Base-by-base conservation (phyloP, 2,329 filamentous ascomycete genomes). In the Tricladium varicosporioides region DNA sequence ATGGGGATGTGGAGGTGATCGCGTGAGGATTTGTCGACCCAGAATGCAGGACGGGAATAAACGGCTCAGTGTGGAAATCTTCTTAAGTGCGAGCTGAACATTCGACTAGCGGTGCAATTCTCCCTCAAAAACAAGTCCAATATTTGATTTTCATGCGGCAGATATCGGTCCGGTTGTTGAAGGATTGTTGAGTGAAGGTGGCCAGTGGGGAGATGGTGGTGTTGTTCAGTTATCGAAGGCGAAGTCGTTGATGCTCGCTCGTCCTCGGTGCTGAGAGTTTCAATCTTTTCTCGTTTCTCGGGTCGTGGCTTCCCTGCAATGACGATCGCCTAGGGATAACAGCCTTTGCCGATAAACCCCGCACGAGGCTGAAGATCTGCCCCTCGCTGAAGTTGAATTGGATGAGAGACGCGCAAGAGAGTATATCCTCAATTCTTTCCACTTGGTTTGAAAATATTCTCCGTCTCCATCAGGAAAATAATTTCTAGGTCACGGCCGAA, bases 1-100 rank as follows among this genome's bases (percentile, higher is more conserved):
- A 33, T 5, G 33, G 44, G 19, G 27, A 11, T 32, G 19, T 27
- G 32, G 50, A 53, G 32, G 51, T 59, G 60, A 61, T 64, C 60
- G 62, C 62, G 62, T 64, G 62, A 63, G 60, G 60, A 57, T 56
- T 56, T 9, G 22, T 46, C 22, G 51, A n/a, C 27, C 22, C 11
- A 49, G 22, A 52, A 57, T 31, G 40, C 18, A 40, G 31, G 45
- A 51, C 53, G 53, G 56, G 55, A 50, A 60, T 51, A 48, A 58
- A 51, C 62, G 58, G 61, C 59, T 64, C 56, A 46, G n/a, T 32
- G 48, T 55, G 56, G 59, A 45, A 44, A 33, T 27, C 32, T 36
- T 18, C 46, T 48, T 36, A 48, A 48, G 16, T 16, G 45, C 16
- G 19, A 51, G 15, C 31, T 27, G 45, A 43, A 42, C 31, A 33